Evolutionary conservation across 805 yeast genomes (phyloP).

Genomic region (Hanseniaspora vineae): DNA sequence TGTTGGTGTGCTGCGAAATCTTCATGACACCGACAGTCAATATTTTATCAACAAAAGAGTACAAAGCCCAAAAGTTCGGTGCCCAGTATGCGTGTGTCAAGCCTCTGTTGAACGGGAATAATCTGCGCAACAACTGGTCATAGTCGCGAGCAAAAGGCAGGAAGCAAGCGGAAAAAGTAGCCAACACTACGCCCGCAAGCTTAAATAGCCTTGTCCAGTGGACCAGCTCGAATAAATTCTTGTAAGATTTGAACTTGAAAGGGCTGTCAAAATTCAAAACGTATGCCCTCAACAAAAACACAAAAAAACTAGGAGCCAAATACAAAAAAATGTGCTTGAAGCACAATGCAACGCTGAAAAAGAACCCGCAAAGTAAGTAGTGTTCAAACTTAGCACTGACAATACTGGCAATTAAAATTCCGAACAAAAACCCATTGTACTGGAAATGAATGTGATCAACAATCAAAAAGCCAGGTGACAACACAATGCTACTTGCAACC

Average conservation of each 20-base stretch:
- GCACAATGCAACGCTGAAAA: conserved; percentile 69
- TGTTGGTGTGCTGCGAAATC: conserved; percentile 31
- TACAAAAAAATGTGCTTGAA: conserved; percentile 91
- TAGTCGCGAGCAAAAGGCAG: conserved; percentile 55
- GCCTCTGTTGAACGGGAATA: conserved; percentile 92
- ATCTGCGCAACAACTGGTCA: conserved; percentile 50
- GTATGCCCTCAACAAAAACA: conserved; percentile 61
- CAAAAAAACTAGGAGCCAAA: conserved; percentile 88
- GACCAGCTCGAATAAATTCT: conserved; percentile 24
- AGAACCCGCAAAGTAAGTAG: conserved; percentile 47
- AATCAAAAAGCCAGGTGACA: conserved; percentile 82
- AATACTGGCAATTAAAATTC: conserved; percentile 61
- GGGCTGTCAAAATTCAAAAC: conserved; percentile 33
- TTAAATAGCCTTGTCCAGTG: conserved; percentile 48
- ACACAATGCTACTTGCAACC: conserved; percentile 64
- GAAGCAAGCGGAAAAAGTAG: conserved; percentile 56
- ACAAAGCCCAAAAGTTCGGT: conserved; percentile 93
- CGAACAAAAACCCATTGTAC: conserved; percentile 89
- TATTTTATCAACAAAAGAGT: conserved; percentile 68
- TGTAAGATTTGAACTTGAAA: conserved; percentile 22
- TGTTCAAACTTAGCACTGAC: conserved; percentile 51
- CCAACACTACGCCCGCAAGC: conserved; percentile 49
- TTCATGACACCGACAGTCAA: conserved; percentile 34
- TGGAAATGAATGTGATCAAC: conserved; percentile 96
- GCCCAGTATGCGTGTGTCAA: conserved; percentile 99